A percentile compares a stretch with the other conserved stretches of the same genome.
These are phyloP conservation scores for Candida railenensis DNA, from an alignment of 805 yeast genomes.

Conservation along the genomic window DNA sequence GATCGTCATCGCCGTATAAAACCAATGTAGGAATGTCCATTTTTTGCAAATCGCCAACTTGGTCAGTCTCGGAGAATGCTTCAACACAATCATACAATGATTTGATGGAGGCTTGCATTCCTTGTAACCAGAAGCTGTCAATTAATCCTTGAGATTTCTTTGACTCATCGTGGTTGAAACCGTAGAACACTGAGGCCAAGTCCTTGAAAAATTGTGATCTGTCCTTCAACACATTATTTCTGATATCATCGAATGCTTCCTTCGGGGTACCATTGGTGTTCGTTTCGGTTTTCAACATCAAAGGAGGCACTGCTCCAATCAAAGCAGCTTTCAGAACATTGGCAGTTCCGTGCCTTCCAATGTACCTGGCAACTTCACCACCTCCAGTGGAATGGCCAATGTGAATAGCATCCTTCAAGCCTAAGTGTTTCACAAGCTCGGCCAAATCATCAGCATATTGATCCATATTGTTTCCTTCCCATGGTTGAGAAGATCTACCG, in stretches of 20 bases:
- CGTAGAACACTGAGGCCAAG: slow-evolving; percentile 13
- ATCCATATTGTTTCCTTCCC: slow-evolving; percentile 16
- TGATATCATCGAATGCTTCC: slow-evolving; percentile 13
- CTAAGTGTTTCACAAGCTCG: slow-evolving; percentile 13
- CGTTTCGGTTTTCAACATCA: slow-evolving; percentile 12
- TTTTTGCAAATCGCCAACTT: slow-evolving; percentile 12
- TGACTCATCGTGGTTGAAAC: slow-evolving; percentile 10
- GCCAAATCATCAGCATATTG: slow-evolving; percentile 18
- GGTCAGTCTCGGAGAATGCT: slow-evolving; percentile 16
- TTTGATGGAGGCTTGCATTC: slow-evolving; percentile 16
- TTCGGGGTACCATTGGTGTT: slow-evolving; percentile 13
- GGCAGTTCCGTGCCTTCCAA: slow-evolving; percentile 12
- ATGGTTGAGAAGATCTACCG: slow-evolving; percentile 17
- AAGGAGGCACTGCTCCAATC: slow-evolving; percentile 17
- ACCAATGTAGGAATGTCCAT: slow-evolving; percentile 15
- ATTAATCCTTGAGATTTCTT: slow-evolving; percentile 10
- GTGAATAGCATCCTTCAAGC: slow-evolving; percentile 12
- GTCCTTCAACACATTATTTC: slow-evolving; percentile 13
- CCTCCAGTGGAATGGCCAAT: slow-evolving; percentile 19
- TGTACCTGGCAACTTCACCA: slow-evolving; percentile 16
- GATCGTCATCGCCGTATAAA: slow-evolving; percentile 13
- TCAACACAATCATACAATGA: slow-evolving; percentile 14
- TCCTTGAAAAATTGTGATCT: slow-evolving; percentile 15
- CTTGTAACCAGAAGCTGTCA: slow-evolving; percentile 15
- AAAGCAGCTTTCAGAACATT: slow-evolving; percentile 14